Evolutionary conservation across 768 basidiomycete genomes (phyloP).

Genomic region (Leucocoprinus birnbaumii): DNA sequence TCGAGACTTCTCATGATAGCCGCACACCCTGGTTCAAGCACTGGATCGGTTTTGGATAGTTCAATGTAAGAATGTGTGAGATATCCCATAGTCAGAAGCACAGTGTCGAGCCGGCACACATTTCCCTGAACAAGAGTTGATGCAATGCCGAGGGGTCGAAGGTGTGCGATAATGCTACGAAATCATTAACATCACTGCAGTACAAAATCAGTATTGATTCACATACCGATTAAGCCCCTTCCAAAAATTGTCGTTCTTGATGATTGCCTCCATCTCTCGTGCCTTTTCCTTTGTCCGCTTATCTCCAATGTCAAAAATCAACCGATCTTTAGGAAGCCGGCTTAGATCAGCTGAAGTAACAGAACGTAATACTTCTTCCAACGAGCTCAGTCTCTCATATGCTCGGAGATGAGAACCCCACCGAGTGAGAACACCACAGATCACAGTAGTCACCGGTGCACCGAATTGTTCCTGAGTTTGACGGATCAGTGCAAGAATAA

Average conservation of each 20-base stretch:
- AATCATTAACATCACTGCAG: slow-evolving; percentile 14
- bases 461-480: neutral
- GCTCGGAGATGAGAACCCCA: slow-evolving; percentile 31
- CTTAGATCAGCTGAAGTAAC: slow-evolving; percentile 10
- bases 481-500: slow-evolving; percentile 20
- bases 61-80: slow-evolving; percentile 21
- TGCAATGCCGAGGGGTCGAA: slow-evolving; percentile 35
- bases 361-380: slow-evolving; percentile 7
- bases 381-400: slow-evolving; percentile 21
- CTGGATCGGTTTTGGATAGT: too few relatives aligned
- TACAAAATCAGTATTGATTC: too few relatives aligned
- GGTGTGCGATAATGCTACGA: slow-evolving; percentile 15
- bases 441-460: slow-evolving; percentile 11
- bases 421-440: slow-evolving; percentile 29
- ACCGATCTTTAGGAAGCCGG: slow-evolving; percentile 11
- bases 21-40: too few relatives aligned
- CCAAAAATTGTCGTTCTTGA: too few relatives aligned
- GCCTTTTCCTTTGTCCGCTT: too few relatives aligned
- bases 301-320: slow-evolving; percentile 6
- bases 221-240: too few relatives aligned
- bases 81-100: slow-evolving; percentile 28
- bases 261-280: too few relatives aligned
- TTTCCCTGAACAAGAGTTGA: slow-evolving; percentile 29
- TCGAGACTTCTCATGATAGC: slow-evolving; percentile 27
- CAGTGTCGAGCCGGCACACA: slow-evolving; percentile 27